Evolutionary conservation across 306 rosid genomes (phyloP).

Genomic region (Cicer yamashitae): DNA sequence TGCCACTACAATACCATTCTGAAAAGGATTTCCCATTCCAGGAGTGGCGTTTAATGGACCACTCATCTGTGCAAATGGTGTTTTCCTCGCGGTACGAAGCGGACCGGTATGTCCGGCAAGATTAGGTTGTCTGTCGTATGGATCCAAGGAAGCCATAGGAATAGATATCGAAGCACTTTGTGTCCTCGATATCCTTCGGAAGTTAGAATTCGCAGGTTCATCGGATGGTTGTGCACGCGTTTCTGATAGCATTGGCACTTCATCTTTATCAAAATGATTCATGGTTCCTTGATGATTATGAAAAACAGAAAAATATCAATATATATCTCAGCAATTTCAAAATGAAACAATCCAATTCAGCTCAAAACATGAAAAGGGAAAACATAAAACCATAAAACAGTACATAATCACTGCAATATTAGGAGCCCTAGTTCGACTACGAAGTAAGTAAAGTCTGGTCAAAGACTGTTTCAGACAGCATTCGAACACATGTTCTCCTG

Average conservation of each 20-base stretch:
- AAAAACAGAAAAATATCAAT: slow-evolving; percentile 14
- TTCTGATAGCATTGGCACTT: slow-evolving; percentile 65
- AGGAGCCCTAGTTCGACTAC: too few species aligned
- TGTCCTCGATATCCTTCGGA: slow-evolving; percentile 52
- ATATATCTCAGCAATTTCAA: slow-evolving; percentile 2
- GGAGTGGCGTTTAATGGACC: slow-evolving; percentile 59
- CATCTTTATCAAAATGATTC: slow-evolving; percentile 36
- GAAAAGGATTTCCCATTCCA: slow-evolving; percentile 49
- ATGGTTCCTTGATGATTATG: slow-evolving; percentile 18
- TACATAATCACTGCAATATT: not conserved
- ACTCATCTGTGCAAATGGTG: slow-evolving; percentile 67
- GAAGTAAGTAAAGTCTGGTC: too few species aligned
- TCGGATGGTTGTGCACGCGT: slow-evolving; percentile 43
- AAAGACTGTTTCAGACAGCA: too few species aligned
- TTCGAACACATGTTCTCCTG: too few species aligned
- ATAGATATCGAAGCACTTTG: slow-evolving; percentile 72
- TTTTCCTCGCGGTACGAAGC: slow-evolving; percentile 55
- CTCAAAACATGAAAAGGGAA: not conserved
- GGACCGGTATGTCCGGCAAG: slow-evolving; percentile 85
- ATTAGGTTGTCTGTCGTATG: slow-evolving; percentile 54
- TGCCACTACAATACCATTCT: slow-evolving; percentile 10
- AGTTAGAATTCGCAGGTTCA: slow-evolving; percentile 46
- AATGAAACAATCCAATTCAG: slow-evolving; percentile 18
- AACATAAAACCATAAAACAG: slow-evolving; percentile 18
- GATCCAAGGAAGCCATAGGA: slow-evolving; percentile 57